A percentile compares a stretch with the other conserved stretches of the same genome.
Conservation (phyloP, 176 grass and related monocot species). For the Oropetium thomaeum region DNA sequence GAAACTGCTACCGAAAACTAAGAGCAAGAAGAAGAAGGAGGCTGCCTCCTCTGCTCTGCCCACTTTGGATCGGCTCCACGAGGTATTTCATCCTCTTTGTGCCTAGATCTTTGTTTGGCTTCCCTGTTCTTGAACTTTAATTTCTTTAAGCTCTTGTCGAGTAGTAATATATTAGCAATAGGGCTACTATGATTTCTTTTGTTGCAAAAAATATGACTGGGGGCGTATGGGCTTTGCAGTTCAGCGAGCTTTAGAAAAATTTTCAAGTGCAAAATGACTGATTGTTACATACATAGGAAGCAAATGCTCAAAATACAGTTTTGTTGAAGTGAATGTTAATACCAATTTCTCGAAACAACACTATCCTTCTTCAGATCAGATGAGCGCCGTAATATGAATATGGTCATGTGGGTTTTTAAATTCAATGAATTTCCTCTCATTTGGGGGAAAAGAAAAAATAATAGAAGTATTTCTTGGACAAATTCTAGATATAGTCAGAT, state of each 20-base stretch:
- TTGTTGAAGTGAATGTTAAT: neutral
- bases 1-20: constrained; percentile 40
- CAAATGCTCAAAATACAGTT: neutral
- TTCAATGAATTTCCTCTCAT: neutral
- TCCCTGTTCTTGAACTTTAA: neutral
- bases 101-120: neutral
- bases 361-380: neutral
- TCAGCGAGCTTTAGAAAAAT: neutral
- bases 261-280: neutral
- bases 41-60: constrained; percentile 41
- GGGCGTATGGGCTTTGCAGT: neutral
- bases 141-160: neutral
- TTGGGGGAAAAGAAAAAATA: too few species aligned
- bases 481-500: constrained; percentile 16
- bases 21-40: constrained; percentile 59
- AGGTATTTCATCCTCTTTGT: constrained; percentile 4
- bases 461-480: neutral
- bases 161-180: neutral
- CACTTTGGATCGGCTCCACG: constrained; percentile 50
- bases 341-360: neutral
- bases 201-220: neutral
- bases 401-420: neutral
- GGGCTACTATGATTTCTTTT: neutral
- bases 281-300: neutral
- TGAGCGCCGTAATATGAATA: constrained; percentile 6